Conservation (phyloP, 164 flowering plant species). For the Chimonanthus praecox region DNA sequence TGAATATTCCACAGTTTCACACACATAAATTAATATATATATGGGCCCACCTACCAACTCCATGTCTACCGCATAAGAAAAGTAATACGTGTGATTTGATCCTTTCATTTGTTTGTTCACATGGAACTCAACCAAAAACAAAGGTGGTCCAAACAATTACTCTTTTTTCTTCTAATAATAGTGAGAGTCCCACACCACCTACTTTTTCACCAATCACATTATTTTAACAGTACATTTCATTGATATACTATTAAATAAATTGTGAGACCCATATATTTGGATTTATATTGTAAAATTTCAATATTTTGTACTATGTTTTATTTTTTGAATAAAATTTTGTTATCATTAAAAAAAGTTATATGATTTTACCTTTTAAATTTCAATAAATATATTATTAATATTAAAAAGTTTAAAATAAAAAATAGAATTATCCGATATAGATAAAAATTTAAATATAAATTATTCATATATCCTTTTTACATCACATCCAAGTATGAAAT, state of each 20-base stretch:
- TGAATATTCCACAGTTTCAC: not conserved
- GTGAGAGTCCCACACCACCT: not conserved
- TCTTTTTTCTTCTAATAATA: not conserved
- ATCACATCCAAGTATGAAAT: too few relatives aligned
- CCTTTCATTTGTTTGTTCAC: not conserved
- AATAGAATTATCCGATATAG: too few relatives aligned
- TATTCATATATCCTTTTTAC: too few relatives aligned
- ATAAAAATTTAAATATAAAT: too few relatives aligned
- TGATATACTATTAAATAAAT: not conserved
- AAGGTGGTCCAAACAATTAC: not conserved
- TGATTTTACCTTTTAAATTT: too few relatives aligned
- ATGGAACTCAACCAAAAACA: not conserved
- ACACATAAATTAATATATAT: not conserved
- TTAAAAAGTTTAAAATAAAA: too few relatives aligned
- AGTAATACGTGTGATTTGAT: not conserved
- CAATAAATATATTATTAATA: too few relatives aligned
- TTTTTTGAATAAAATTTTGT: too few relatives aligned
- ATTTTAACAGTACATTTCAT: not conserved
- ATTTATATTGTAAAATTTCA: too few relatives aligned
- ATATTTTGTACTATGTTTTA: too few relatives aligned
- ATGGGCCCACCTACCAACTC: not conserved
- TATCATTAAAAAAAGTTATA: too few relatives aligned
- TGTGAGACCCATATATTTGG: too few relatives aligned
- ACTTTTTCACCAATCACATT: not conserved
- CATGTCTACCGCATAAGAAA: not conserved